phyloP scores from a whole-genome alignment of 2,329 filamentous ascomycete species.

The Venturia pyrina region DNA sequence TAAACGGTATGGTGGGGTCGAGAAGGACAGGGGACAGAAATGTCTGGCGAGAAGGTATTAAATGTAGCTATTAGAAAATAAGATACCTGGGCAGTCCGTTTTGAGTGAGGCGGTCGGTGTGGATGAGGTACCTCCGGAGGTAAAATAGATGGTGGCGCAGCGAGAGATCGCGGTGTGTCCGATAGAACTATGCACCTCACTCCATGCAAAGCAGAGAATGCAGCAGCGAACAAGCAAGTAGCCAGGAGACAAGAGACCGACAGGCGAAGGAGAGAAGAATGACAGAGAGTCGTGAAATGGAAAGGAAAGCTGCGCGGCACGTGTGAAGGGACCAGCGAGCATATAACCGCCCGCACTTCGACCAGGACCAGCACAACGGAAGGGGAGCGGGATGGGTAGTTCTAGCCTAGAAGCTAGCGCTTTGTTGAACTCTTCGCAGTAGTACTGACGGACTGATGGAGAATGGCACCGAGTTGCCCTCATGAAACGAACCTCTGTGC shows the following conservation, averaged over 20 bases:
- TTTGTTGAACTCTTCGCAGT: not conserved
- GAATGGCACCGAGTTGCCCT: not conserved
- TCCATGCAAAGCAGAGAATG: not conserved
- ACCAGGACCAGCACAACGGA: not conserved
- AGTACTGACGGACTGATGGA: not conserved
- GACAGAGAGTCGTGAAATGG: not conserved
- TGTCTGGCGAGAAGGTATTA: not conserved
- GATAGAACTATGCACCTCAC: not conserved
- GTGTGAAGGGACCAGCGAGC: not conserved
- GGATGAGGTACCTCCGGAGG: not conserved
- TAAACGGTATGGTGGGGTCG: not conserved
- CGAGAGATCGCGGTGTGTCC: not conserved
- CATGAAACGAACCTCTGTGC: not conserved
- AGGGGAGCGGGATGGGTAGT: not conserved
- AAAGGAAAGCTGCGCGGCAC: not conserved
- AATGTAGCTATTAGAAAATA: not conserved
- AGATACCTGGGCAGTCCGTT: not conserved
- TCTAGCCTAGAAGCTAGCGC: not conserved
- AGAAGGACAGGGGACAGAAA: not conserved
- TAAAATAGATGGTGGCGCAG: not conserved
- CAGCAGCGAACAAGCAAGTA: not conserved
- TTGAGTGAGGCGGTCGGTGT: not conserved
- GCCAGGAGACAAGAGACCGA: not conserved
- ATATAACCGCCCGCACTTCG: not conserved
- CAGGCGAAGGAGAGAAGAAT: not conserved